These are phyloP conservation scores for Dryas alaskensis DNA, from an alignment of 306 rosid species.

Conservation along the genomic window DNA sequence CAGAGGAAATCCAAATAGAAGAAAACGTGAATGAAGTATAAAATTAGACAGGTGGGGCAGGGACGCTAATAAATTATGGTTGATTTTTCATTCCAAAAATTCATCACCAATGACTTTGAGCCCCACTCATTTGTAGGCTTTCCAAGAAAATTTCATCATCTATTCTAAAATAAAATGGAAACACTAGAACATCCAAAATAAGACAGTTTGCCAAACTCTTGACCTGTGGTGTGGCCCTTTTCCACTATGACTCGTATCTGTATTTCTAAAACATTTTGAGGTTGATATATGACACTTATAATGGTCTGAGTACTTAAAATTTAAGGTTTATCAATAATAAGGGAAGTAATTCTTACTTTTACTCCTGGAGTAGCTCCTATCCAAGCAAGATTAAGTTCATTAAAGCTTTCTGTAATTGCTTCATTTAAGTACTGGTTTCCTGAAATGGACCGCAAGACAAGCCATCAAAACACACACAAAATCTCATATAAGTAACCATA, in stretches of 20 bases:
- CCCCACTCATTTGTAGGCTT: background rate
- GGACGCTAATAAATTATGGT: background rate
- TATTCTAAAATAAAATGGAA: conserved; percentile 7
- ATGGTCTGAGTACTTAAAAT: background rate
- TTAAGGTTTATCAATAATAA: background rate
- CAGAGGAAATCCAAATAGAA: background rate
- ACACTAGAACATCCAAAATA: background rate
- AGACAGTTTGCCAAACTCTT: background rate
- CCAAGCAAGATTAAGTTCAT: conserved; percentile 35
- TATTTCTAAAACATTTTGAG: background rate
- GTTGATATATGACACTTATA: background rate
- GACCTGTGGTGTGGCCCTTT: background rate
- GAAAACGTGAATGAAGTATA: background rate
- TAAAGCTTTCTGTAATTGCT: conserved; percentile 11
- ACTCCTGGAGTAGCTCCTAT: conserved; percentile 36
- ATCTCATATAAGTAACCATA: background rate
- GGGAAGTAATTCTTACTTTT: conserved; percentile 22
- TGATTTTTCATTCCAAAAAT: background rate
- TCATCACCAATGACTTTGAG: background rate
- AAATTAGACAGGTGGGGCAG: background rate
- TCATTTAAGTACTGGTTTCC: conserved; percentile 28
- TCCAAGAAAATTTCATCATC: background rate
- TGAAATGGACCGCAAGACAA: conserved; percentile 3
- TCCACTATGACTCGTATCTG: background rate
- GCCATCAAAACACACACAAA: background rate